Evolutionary conservation across 768 basidiomycete species (phyloP).

Genomic region (Trichaptum fuscoviolaceum): DNA sequence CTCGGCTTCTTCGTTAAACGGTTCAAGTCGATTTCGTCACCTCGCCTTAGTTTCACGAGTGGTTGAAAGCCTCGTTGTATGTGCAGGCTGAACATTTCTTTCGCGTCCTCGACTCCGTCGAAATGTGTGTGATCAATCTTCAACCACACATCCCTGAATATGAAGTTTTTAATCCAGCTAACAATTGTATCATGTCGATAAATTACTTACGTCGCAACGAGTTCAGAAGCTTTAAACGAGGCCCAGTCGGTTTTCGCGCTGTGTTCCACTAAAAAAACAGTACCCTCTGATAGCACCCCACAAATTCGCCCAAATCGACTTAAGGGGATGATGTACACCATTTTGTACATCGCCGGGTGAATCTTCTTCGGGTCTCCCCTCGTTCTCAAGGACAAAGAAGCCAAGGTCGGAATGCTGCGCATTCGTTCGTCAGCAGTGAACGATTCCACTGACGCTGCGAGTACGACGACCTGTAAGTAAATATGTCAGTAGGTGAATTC

Average conservation of each 20-base stretch:
- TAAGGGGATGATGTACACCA: background rate
- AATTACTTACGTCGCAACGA: too few relatives aligned
- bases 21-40: background rate
- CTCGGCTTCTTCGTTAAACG: background rate
- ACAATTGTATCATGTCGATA: too few relatives aligned
- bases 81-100: background rate
- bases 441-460: background rate
- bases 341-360: background rate
- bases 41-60: background rate
- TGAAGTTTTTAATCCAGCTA: too few relatives aligned
- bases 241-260: background rate
- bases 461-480: background rate
- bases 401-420: background rate
- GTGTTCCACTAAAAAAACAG: background rate
- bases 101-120: too few relatives aligned
- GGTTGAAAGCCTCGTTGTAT: background rate
- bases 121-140: too few relatives aligned
- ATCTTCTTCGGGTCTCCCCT: background rate
- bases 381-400: background rate
- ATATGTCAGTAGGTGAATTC: background rate
- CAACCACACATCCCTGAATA: too few relatives aligned
- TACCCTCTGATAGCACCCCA: background rate
- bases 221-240: too few relatives aligned
- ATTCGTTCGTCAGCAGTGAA: background rate
- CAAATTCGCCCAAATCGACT: background rate